Base-by-base conservation (phyloP, 1,139 yeast species). In the Candida tetrigidarum region DNA sequence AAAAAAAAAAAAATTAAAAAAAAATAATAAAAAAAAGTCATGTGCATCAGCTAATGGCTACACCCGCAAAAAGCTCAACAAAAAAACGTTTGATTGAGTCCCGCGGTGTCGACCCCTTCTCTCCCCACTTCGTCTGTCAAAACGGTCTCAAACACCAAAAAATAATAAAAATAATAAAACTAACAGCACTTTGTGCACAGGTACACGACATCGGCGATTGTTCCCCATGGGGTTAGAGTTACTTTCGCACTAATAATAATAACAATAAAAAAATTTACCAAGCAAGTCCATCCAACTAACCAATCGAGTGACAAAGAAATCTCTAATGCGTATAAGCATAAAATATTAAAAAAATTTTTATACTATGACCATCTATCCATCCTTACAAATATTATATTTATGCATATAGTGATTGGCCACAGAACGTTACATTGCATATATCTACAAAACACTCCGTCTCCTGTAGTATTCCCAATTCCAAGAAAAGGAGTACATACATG, bases 151-250 rank as follows among this genome's bases (percentile, higher is more conserved):
- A 22, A 22, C 25, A 22, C 6, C 25, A 39, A 39, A 22, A 39
- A 32, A 30, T 9, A 16, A 11, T 4, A 16, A 30, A 14, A 5
- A 14, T 5, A 16, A 20, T 5, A 19, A 19, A 19, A 10, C 11
- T 4, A 15, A 28, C 16, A 28, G 15, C 8, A 28, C 16, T 28
- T 14, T 15, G 22, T n/a, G 36, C 12, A 6, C 36, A 19, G 10
- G 22, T 32, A 32, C 25, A 19, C 36, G 36, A 32, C 22, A n/a
- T n/a, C n/a, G n/a, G n/a, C 14, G n/a, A 10, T 30, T 3, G 25
- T 32, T 19, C 36, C 36, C 36, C 36, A 32, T 32, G 36, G 36
- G 36, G 36, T 32, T 19, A 19, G 16, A 32, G n/a, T n/a, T n/a
- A n/a, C 12, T 32, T 19, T 9, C 36, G 23, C 15, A 32, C 25